A percentile compares a stretch with the other conserved stretches of the same genome.
phyloP scores from a whole-genome alignment of 2,329 filamentous ascomycete species.

The Xylariaceae sp. region DNA sequence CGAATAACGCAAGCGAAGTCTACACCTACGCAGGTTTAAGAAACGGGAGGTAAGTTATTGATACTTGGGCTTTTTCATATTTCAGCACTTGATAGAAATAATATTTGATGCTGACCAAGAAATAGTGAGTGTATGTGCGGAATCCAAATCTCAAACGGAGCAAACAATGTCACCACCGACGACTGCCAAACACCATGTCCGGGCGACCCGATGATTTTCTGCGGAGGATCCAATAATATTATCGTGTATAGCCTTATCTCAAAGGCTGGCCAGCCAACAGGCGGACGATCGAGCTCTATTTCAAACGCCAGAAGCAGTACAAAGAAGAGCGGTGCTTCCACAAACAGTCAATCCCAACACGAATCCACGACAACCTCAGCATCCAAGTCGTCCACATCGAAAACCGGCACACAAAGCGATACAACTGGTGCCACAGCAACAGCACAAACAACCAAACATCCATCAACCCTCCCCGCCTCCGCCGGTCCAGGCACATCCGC shows the following conservation, averaged over 20 bases:
- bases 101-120: not conserved
- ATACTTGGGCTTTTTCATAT: not conserved
- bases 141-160: constrained; percentile 13
- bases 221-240: constrained; percentile 21
- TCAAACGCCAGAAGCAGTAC: not conserved
- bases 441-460: not conserved
- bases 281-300: too few relatives aligned
- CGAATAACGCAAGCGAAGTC: constrained; percentile 2
- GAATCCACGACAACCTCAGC: not conserved
- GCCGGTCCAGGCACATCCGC: constrained; percentile 2
- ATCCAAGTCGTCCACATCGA: not conserved
- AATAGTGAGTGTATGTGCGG: constrained; percentile 26
- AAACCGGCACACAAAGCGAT: not conserved
- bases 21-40: constrained; percentile 23
- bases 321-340: not conserved
- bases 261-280: too few relatives aligned
- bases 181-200: constrained; percentile 23
- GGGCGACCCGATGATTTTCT: constrained; percentile 21
- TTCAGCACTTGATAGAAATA: not conserved
- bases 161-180: constrained; percentile 17
- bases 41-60: constrained; percentile 23
- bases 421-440: not conserved
- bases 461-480: constrained; percentile 2
- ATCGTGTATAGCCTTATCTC: constrained; percentile 20
- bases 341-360: not conserved